Evolutionary conservation across 106 monocot genomes (phyloP).

Genomic region (Chionographis japonica): DNA sequence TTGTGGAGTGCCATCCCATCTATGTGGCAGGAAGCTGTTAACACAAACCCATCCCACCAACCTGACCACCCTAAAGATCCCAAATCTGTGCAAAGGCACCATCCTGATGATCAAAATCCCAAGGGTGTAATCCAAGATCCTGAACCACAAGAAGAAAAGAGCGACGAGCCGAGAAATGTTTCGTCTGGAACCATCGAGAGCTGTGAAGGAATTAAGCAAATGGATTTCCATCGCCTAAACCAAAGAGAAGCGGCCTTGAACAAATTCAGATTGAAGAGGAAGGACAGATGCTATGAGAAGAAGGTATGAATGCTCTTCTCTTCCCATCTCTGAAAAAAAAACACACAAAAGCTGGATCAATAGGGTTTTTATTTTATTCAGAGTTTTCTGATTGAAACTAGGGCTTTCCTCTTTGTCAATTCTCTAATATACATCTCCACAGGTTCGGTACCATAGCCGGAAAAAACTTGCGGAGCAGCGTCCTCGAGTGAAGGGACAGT

Average conservation of each 20-base stretch:
- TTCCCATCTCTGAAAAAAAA: too few relatives aligned
- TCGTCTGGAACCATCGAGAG: slow-evolving; percentile 11
- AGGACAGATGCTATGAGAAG: slow-evolving; percentile 86
- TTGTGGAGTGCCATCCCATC: slow-evolving; percentile 17
- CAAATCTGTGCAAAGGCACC: slow-evolving; percentile 2
- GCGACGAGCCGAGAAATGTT: slow-evolving; percentile 17
- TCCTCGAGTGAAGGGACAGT: slow-evolving; percentile 90
- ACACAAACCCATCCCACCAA: slow-evolving; percentile 1
- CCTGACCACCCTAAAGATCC: not conserved
- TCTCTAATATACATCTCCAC: slow-evolving; percentile 6
- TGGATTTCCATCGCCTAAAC: slow-evolving; percentile 19
- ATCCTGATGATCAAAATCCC: slow-evolving; percentile 7
- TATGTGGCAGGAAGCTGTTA: slow-evolving; percentile 8
- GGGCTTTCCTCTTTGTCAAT: not conserved
- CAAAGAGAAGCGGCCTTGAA: slow-evolving; percentile 68
- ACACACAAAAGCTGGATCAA: too few relatives aligned
- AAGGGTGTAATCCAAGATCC: not conserved
- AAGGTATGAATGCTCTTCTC: slow-evolving; percentile 40
- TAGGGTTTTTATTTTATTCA: not conserved
- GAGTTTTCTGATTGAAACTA: not conserved
- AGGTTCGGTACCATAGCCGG: slow-evolving; percentile 89
- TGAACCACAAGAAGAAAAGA: slow-evolving; percentile 2
- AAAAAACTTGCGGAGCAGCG: slow-evolving; percentile 85
- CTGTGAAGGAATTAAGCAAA: slow-evolving; percentile 3
- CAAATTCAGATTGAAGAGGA: slow-evolving; percentile 85